phyloP scores from a whole-genome alignment of 306 rosid species.

The Fragaria iinumae region DNA sequence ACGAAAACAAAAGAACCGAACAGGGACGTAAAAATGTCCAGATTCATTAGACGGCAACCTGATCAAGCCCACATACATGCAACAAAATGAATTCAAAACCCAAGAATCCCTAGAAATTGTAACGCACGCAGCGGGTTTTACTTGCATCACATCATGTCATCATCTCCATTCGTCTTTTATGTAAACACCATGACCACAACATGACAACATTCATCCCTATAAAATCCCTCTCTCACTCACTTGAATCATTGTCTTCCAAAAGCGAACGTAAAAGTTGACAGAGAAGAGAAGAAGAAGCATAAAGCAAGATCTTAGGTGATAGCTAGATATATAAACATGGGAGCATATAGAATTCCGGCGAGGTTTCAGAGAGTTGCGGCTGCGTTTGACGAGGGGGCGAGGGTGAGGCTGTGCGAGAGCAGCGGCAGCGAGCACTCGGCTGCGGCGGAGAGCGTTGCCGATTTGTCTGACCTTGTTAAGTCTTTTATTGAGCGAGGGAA shows the following conservation, averaged over 20 bases:
- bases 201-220: conserved; percentile 10
- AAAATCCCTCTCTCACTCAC: neutral
- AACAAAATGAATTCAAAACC: neutral
- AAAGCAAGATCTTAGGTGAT: neutral
- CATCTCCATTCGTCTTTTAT: conserved; percentile 16
- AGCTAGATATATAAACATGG: neutral
- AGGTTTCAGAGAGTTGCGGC: conserved; percentile 65
- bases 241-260: conserved; percentile 7
- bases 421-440: conserved; percentile 87
- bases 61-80: conserved; percentile 40
- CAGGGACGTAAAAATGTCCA: conserved; percentile 7
- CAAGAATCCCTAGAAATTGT: conserved; percentile 27
- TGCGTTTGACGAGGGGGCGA: conserved; percentile 56
- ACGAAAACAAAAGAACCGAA: neutral
- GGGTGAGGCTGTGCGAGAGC: conserved; percentile 57
- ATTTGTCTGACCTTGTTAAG: conserved; percentile 67
- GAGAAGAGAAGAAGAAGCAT: neutral
- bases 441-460: conserved; percentile 39
- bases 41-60: conserved; percentile 17
- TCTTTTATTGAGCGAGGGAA: conserved; percentile 69
- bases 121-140: conserved; percentile 21
- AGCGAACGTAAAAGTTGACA: neutral
- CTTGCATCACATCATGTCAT: conserved; percentile 19
- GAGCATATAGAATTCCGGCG: conserved; percentile 28
- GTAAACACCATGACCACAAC: conserved; percentile 39